These are phyloP conservation scores for Massarina eburnea DNA, from an alignment of 2,329 filamentous ascomycete genomes.

Conservation along the genomic window DNA sequence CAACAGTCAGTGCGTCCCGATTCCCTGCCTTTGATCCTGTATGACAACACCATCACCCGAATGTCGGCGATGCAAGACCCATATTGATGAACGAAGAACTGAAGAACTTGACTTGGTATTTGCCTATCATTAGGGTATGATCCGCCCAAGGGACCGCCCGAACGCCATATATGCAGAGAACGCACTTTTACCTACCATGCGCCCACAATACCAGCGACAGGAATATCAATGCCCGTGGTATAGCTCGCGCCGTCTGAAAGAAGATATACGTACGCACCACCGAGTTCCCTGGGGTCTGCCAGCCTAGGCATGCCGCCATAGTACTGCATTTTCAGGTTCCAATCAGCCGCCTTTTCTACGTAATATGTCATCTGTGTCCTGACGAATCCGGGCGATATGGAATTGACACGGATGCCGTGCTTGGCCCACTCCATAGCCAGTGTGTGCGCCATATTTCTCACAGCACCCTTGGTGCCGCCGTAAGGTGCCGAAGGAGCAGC, in stretches of 20 bases:
- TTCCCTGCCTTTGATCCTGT: no score
- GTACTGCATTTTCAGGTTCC: conserved; percentile 56
- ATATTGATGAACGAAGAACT: no score
- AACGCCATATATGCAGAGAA: neutral
- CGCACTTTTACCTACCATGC: conserved; percentile 32
- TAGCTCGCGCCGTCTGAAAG: conserved; percentile 52
- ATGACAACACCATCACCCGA: no score
- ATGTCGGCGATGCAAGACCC: no score
- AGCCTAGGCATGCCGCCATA: conserved; percentile 57
- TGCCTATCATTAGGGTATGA: no score
- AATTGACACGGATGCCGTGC: conserved; percentile 79
- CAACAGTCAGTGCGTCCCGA: no score
- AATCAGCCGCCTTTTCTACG: conserved; percentile 53
- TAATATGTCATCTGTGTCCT: conserved; percentile 65
- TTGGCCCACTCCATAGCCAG: conserved; percentile 84
- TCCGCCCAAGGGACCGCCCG: neutral
- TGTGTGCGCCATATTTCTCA: conserved; percentile 51
- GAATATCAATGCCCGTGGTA: conserved; percentile 54
- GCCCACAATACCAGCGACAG: conserved; percentile 52
- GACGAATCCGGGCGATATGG: conserved; percentile 84
- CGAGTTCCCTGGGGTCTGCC: conserved; percentile 54
- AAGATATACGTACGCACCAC: conserved; percentile 54
- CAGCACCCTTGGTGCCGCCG: conserved; percentile 47
- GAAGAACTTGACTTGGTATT: no score
- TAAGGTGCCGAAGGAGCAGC: conserved; percentile 55